A percentile compares a stretch with the other conserved stretches of the same genome.
phyloP scores from a whole-genome alignment of 768 basidiomycete species.

The Rhodocollybia butyracea region DNA sequence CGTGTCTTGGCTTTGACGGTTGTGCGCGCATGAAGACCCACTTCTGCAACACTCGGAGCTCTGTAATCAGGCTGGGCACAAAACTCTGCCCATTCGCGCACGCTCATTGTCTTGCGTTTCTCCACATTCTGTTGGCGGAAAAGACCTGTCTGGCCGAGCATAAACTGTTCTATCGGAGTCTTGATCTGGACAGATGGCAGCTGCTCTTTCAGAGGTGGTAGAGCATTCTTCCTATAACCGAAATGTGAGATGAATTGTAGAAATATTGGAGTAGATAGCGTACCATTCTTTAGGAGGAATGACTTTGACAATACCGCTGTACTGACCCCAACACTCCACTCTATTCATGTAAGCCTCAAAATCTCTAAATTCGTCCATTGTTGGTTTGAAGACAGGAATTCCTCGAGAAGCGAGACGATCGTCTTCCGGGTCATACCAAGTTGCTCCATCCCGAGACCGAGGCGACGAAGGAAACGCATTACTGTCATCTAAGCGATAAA shows the following conservation, averaged over 20 bases:
- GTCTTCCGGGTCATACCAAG: constrained; percentile 74
- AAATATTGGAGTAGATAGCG: constrained; percentile 26
- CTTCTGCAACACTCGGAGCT: constrained; percentile 68
- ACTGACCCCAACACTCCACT: constrained; percentile 87
- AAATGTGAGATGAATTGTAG: constrained; percentile 14
- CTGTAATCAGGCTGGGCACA: constrained; percentile 69
- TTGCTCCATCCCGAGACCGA: constrained; percentile 49
- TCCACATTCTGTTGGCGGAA: constrained; percentile 92
- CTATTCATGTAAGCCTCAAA: constrained; percentile 89
- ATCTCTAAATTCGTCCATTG: constrained; percentile 86
- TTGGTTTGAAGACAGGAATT: constrained; percentile 95
- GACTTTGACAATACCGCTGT: constrained; percentile 93
- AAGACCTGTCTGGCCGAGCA: constrained; percentile 81
- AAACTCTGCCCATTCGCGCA: constrained; percentile 84
- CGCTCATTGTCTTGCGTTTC: constrained; percentile 78
- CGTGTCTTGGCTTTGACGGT: constrained; percentile 30
- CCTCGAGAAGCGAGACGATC: constrained; percentile 82
- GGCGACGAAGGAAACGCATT: constrained; percentile 56
- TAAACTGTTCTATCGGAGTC: constrained; percentile 91
- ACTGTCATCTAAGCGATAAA: constrained; percentile 58
- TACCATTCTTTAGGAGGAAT: constrained; percentile 95
- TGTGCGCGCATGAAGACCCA: constrained; percentile 49
- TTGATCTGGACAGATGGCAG: constrained; percentile 75
- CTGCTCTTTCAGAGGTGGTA: constrained; percentile 72
- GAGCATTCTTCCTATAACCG: constrained; percentile 55